Conservation (phyloP, 2,329 filamentous ascomycete genomes). For the Fusarium sp. region DNA sequence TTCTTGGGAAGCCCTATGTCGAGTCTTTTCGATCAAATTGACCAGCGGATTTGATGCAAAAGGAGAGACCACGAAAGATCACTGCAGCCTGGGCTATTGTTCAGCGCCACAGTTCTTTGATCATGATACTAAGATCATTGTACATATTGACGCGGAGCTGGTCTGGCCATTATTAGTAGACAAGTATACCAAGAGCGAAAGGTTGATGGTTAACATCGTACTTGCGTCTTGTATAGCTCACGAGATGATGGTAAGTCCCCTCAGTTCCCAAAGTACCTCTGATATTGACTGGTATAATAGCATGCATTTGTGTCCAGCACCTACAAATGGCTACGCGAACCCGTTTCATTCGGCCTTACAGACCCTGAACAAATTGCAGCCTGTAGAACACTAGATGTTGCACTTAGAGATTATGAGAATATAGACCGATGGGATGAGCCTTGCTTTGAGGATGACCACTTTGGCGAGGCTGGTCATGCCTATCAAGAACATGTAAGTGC, state of each 20-base stretch:
- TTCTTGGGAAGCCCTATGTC: slow-evolving; percentile 3
- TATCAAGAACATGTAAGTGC: slow-evolving; percentile 36
- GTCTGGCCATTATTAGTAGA: slow-evolving; percentile 43
- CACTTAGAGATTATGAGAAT: slow-evolving; percentile 1
- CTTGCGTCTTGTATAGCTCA: slow-evolving; percentile 43
- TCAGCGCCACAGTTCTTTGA: neutral
- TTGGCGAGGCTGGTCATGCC: slow-evolving; percentile 41
- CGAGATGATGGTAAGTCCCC: slow-evolving; percentile 46
- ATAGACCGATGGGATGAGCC: slow-evolving; percentile 22
- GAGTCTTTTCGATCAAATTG: slow-evolving; percentile 15
- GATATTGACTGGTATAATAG: slow-evolving; percentile 23
- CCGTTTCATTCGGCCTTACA: slow-evolving; percentile 26
- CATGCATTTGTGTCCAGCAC: slow-evolving; percentile 29
- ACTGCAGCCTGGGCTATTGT: neutral
- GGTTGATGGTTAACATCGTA: slow-evolving; percentile 36
- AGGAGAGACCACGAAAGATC: neutral
- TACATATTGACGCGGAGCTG: slow-evolving; percentile 32
- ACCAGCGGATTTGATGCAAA: slow-evolving; percentile 22
- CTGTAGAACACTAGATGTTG: slow-evolving; percentile 17
- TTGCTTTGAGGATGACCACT: slow-evolving; percentile 42
- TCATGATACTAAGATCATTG: neutral
- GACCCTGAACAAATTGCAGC: neutral
- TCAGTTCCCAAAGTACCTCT: neutral
- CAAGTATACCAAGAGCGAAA: slow-evolving; percentile 43
- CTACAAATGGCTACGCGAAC: slow-evolving; percentile 33